A percentile compares a stretch with the other conserved stretches of the same genome.
These are phyloP conservation scores for Glycine tomentella DNA, from an alignment of 306 rosid species.

Conservation along the genomic window DNA sequence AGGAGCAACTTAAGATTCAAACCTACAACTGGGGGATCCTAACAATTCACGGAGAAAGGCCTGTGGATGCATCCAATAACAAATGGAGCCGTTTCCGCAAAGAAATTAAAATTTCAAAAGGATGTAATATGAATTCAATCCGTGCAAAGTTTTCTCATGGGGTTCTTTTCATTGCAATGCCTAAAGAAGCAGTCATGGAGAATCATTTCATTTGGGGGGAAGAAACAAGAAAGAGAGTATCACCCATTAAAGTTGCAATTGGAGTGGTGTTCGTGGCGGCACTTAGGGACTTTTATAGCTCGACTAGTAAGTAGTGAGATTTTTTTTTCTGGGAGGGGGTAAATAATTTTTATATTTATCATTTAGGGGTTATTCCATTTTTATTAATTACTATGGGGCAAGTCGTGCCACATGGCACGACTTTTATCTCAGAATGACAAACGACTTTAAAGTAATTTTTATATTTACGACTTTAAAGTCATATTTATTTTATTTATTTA, in stretches of 20 bases:
- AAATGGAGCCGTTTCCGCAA: conserved; percentile 66
- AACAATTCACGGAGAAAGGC: conserved; percentile 60
- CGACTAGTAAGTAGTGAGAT: neutral
- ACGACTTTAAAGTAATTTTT: no score
- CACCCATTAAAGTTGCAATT: conserved; percentile 37
- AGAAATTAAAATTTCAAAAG: conserved; percentile 54
- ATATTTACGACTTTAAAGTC: no score
- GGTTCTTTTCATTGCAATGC: conserved; percentile 55
- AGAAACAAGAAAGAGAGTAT: no score
- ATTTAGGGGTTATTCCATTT: no score
- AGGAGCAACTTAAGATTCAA: conserved; percentile 61
- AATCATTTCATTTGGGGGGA: no score
- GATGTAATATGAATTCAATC: conserved; percentile 34
- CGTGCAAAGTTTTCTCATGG: conserved; percentile 59
- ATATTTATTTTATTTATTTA: no score
- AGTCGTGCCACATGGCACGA: no score
- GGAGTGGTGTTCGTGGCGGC: conserved; percentile 37
- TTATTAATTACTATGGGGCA: no score
- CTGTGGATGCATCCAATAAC: conserved; percentile 23
- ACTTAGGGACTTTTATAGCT: conserved; percentile 35
- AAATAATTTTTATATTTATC: no score
- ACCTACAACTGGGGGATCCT: conserved; percentile 31
- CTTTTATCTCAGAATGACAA: no score
- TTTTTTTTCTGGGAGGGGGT: no score
- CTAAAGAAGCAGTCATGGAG: conserved; percentile 35